phyloP scores from a whole-genome alignment of 108 stramenopile species.

The Thalassiosira profunda region DNA sequence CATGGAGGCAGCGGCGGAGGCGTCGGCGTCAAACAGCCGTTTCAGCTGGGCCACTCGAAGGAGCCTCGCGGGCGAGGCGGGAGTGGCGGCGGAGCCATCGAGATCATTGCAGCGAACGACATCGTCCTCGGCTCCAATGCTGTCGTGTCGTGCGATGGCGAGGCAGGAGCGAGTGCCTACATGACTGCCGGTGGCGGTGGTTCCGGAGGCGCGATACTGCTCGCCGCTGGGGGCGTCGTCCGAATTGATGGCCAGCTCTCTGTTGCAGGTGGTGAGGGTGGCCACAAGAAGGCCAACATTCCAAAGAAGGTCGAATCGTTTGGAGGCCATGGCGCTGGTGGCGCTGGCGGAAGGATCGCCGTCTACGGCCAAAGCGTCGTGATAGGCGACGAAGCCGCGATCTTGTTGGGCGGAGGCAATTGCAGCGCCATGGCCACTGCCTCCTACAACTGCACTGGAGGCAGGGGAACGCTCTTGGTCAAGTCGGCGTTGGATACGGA shows the following conservation, averaged over 20 bases:
- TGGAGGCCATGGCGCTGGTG: conserved; percentile 68
- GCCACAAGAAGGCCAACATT: conserved; percentile 24
- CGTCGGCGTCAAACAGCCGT: conserved; percentile 53
- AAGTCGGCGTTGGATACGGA: conserved; percentile 18
- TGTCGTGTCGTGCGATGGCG: conserved; percentile 63
- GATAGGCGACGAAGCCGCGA: conserved; percentile 7
- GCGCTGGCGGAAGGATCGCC: conserved; percentile 80
- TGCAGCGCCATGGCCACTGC: conserved; percentile 6
- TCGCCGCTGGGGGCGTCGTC: conserved; percentile 70
- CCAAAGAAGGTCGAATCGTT: conserved; percentile 7
- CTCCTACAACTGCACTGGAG: conserved; percentile 27
- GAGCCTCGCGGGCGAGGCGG: conserved; percentile 64
- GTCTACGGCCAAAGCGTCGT: conserved; percentile 66
- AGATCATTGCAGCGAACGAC: conserved; percentile 77
- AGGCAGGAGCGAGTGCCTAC: conserved; percentile 53
- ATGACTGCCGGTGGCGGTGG: conserved; percentile 79
- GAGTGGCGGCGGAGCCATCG: conserved; percentile 85
- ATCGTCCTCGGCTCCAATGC: conserved; percentile 62
- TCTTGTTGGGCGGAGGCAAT: conserved; percentile 26
- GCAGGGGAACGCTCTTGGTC: conserved; percentile 26
- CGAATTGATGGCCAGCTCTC: conserved; percentile 49
- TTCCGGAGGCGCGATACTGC: conserved; percentile 69
- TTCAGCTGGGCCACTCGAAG: conserved; percentile 40
- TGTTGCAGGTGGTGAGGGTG: conserved; percentile 76
- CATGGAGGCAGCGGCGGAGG: conserved; percentile 63